These are phyloP conservation scores for Leccinum barrowsii DNA, from an alignment of 768 basidiomycete genomes.

Conservation along the genomic window DNA sequence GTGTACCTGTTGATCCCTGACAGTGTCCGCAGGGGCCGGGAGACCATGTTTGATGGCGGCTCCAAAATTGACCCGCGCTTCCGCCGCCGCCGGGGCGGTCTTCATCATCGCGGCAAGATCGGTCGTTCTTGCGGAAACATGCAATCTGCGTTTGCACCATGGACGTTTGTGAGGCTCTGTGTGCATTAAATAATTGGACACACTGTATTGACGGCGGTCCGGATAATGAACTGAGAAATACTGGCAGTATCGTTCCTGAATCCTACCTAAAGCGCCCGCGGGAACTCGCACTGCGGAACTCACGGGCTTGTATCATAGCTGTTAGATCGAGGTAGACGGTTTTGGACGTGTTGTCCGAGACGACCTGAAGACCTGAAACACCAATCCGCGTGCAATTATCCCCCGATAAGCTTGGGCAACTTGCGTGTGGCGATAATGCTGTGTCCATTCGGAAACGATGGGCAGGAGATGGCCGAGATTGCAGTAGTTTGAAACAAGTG, in stretches of 20 bases:
- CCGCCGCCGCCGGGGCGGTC: background rate
- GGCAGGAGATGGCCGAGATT: slow-evolving; percentile 1
- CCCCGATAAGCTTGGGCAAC: background rate
- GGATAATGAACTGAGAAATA: background rate
- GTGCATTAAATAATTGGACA: background rate
- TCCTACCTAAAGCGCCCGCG: background rate
- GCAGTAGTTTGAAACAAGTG: background rate
- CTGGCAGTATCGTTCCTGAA: background rate
- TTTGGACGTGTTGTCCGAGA: background rate
- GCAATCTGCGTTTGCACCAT: background rate
- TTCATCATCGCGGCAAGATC: slow-evolving; percentile 8
- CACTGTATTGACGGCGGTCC: background rate
- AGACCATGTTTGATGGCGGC: background rate
- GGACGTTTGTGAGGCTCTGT: background rate
- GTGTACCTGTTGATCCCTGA: slow-evolving; percentile 5
- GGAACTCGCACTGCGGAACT: background rate
- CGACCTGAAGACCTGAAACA: background rate
- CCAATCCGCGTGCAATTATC: background rate
- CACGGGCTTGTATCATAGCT: background rate
- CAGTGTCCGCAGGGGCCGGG: background rate
- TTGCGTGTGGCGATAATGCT: background rate
- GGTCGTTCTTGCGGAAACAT: background rate
- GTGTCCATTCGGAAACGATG: background rate
- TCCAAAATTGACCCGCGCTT: background rate
- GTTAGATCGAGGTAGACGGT: too few species aligned